These are phyloP conservation scores for Lignosus rhinocerotis DNA, from an alignment of 1,284 basidiomycete species.

Conservation along the genomic window DNA sequence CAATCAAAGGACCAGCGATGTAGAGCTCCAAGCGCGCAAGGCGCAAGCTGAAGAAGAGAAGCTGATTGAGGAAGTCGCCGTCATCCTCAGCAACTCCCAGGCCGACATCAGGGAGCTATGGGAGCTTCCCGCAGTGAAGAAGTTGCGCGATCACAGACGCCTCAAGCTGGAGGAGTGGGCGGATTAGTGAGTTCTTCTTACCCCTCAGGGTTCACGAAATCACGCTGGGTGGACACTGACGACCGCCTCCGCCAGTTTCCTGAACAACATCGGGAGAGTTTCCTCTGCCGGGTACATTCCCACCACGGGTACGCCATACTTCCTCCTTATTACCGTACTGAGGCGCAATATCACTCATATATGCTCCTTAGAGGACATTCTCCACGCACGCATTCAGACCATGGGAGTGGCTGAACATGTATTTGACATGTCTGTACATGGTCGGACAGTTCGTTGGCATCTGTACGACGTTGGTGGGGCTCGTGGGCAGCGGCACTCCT, in stretches of 20 bases:
- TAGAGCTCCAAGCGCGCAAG: constrained; percentile 17
- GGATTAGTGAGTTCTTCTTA: constrained; percentile 62
- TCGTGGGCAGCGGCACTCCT: constrained; percentile 79
- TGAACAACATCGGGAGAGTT: constrained; percentile 69
- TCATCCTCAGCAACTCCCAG: constrained; percentile 55
- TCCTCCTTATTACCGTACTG: background rate
- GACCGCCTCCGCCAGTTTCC: constrained; percentile 51
- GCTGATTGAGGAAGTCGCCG: constrained; percentile 59
- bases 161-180: constrained; percentile 82
- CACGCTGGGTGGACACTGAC: background rate
- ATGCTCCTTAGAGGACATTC: constrained; percentile 65
- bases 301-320: constrained; percentile 55
- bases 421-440: constrained; percentile 72
- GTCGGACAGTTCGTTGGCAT: constrained; percentile 76
- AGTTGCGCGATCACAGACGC: constrained; percentile 64
- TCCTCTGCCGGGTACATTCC: constrained; percentile 68
- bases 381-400: constrained; percentile 81
- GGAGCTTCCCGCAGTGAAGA: constrained; percentile 66
- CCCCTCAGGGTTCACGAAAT: background rate
- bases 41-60: constrained; percentile 45
- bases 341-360: background rate
- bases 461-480: constrained; percentile 82
- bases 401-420: constrained; percentile 82
- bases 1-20: constrained; percentile 13
- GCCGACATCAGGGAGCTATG: constrained; percentile 70